Evolutionary conservation across 805 yeast species (phyloP).

Genomic region (Cyberlindnera americana): DNA sequence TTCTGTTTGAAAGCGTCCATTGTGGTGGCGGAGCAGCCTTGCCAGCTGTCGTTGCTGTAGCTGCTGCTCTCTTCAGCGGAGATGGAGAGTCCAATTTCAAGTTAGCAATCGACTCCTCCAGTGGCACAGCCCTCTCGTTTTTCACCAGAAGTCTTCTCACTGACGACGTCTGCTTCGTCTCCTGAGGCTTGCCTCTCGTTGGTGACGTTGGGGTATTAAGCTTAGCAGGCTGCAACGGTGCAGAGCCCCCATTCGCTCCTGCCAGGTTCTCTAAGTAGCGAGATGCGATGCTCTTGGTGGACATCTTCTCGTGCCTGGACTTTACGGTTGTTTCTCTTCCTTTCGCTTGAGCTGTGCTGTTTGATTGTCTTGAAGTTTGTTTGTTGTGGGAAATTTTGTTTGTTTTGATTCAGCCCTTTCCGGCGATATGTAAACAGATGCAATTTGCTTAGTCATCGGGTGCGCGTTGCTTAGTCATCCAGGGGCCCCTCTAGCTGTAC

Average conservation of each 20-base stretch:
- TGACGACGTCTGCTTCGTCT: too few relatives aligned
- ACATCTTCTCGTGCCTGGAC: background rate
- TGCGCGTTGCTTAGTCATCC: too few relatives aligned
- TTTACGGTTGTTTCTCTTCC: background rate
- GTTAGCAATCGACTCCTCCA: constrained; percentile 22
- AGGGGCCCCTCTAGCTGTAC: too few relatives aligned
- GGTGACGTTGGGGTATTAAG: constrained; percentile 13
- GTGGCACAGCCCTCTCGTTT: constrained; percentile 12
- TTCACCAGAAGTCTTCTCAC: constrained; percentile 10
- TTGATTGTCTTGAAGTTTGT: background rate
- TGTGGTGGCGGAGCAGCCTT: constrained; percentile 11
- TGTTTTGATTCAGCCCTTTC: constrained; percentile 10
- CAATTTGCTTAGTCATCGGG: constrained; percentile 6
- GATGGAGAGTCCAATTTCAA: constrained; percentile 26
- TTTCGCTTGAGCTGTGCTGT: background rate
- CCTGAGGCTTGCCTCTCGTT: constrained; percentile 1
- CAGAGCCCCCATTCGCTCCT: constrained; percentile 6
- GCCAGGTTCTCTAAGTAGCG: constrained; percentile 26
- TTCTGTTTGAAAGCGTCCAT: constrained; percentile 16
- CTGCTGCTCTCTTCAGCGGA: constrained; percentile 22
- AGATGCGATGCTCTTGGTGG: constrained; percentile 23
- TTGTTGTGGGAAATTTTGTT: constrained; percentile 2
- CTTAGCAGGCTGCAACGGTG: constrained; percentile 21
- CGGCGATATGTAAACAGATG: constrained; percentile 15
- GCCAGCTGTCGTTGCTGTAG: background rate